Evolutionary conservation across 805 yeast genomes (phyloP).

Genomic region (Ogataea ganodermae): DNA sequence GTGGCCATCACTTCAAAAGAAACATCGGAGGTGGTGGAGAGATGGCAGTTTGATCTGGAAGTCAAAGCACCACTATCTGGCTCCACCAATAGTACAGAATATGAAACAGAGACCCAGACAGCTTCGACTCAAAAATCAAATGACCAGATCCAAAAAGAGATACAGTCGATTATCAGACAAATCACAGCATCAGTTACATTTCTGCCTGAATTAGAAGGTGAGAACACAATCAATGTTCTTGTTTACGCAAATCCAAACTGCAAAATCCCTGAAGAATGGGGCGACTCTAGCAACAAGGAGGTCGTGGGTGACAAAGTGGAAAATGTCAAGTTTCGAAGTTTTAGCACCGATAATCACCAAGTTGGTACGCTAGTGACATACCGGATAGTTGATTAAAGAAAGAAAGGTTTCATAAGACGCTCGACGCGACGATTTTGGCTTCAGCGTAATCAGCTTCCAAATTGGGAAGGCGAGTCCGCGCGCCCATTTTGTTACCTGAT

Average conservation of each 20-base stretch:
- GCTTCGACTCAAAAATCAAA: conserved; percentile 31
- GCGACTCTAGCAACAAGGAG: conserved; percentile 63
- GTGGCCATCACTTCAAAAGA: conserved; percentile 73
- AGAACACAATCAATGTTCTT: conserved; percentile 78
- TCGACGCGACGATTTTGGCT: conserved; percentile 10
- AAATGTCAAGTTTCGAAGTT: conserved; percentile 65
- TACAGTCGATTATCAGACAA: conserved; percentile 85
- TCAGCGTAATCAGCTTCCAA: conserved; percentile 11
- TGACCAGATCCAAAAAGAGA: conserved; percentile 65
- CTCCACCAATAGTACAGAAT: background rate
- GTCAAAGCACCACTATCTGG: conserved; percentile 23
- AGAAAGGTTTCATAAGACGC: background rate
- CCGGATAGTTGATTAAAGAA: conserved; percentile 31
- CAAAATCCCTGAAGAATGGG: conserved; percentile 80
- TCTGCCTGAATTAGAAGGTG: conserved; percentile 67
- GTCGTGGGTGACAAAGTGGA: conserved; percentile 56
- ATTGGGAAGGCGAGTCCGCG: conserved; percentile 16
- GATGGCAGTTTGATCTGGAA: conserved; percentile 82
- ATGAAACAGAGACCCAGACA: conserved; percentile 8
- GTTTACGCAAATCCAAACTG: conserved; percentile 75
- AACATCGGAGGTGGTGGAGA: conserved; percentile 67
- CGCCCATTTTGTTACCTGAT: background rate
- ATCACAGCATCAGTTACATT: conserved; percentile 87
- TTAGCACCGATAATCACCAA: conserved; percentile 66
- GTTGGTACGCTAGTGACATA: conserved; percentile 75